Conservation (phyloP, 176 grass and related monocot species). For the Bonia amplexicaulis region DNA sequence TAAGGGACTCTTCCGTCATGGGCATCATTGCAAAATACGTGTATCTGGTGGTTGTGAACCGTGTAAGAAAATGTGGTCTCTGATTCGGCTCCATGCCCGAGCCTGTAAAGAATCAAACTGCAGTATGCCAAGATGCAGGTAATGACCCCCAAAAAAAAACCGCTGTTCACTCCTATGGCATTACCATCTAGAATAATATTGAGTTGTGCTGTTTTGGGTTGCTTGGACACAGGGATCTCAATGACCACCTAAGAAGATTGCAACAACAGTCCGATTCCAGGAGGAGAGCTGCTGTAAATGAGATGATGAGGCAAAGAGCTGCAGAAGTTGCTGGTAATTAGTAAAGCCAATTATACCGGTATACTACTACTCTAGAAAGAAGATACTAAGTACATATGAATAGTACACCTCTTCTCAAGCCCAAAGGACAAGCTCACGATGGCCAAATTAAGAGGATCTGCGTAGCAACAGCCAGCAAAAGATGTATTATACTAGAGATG, state of each 20-base stretch:
- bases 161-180: not conserved
- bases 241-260: constrained; percentile 33
- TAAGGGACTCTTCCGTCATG: constrained; percentile 56
- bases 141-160: not conserved
- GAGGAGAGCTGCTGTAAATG: constrained; percentile 73
- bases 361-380: not conserved
- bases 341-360: not conserved
- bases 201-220: not conserved
- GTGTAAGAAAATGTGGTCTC: constrained; percentile 45
- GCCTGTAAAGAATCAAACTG: constrained; percentile 67
- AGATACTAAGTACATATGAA: not conserved
- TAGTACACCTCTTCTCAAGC: too few species aligned
- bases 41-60: constrained; percentile 40
- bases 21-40: constrained; percentile 23
- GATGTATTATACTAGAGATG: not conserved
- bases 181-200: not conserved
- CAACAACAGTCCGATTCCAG: constrained; percentile 68
- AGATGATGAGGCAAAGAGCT: constrained; percentile 77
- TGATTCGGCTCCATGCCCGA: constrained; percentile 54
- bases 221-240: constrained; percentile 40
- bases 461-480: not conserved
- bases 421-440: too few species aligned
- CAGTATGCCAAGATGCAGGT: constrained; percentile 76
- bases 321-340: constrained; percentile 41
- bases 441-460: too few species aligned